Evolutionary conservation across 768 basidiomycete genomes (phyloP).

Genomic region (Pholiota conissans): DNA sequence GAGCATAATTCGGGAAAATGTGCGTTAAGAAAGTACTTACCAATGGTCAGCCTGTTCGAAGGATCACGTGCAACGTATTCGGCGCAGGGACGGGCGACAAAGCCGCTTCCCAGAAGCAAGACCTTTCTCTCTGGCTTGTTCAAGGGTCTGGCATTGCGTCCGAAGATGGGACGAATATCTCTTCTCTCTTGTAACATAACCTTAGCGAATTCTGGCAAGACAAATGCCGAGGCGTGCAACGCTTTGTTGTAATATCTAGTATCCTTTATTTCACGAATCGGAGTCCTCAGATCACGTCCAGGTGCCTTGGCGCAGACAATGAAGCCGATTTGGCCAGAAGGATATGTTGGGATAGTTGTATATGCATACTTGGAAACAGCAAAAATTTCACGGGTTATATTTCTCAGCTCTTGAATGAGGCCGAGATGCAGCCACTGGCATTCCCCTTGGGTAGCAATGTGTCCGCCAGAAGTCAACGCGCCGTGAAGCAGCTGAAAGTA

Average conservation of each 20-base stretch:
- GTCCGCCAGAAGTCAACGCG: constrained; percentile 85
- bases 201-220: constrained; percentile 88
- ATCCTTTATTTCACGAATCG: constrained; percentile 67
- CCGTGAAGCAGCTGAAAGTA: constrained; percentile 95
- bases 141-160: constrained; percentile 48
- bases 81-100: constrained; percentile 94
- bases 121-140: constrained; percentile 61
- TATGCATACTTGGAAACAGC: constrained; percentile 85
- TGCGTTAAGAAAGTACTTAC: constrained; percentile 37
- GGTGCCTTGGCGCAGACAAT: constrained; percentile 82
- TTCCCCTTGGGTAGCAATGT: constrained; percentile 95
- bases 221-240: constrained; percentile 81
- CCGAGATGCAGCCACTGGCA: constrained; percentile 92
- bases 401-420: constrained; percentile 76
- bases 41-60: constrained; percentile 82
- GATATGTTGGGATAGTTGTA: constrained; percentile 97
- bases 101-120: constrained; percentile 91
- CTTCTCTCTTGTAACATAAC: constrained; percentile 71
- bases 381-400: constrained; percentile 74
- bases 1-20: constrained; percentile 1
- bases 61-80: constrained; percentile 87
- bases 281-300: constrained; percentile 66
- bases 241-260: constrained; percentile 85
- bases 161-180: constrained; percentile 75
- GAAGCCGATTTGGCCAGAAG: constrained; percentile 97